Conservation (phyloP, 1,139 yeast species). For the Debaryomyces sp. region DNA sequence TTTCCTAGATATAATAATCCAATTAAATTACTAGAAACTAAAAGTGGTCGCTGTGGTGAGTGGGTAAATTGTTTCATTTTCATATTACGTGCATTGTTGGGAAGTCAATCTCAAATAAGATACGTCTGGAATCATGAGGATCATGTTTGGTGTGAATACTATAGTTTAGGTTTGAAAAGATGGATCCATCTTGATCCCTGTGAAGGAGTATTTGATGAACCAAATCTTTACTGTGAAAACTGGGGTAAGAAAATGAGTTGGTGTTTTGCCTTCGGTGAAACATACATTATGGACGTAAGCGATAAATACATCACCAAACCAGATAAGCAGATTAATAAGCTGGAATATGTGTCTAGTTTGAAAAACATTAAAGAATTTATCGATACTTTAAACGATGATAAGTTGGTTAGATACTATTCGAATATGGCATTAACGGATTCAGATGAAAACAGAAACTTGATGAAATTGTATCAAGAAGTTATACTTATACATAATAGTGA, state of each 20-base stretch:
- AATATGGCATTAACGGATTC: slow-evolving; percentile 29
- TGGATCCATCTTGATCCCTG: slow-evolving; percentile 94
- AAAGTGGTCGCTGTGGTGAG: slow-evolving; percentile 90
- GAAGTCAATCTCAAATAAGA: slow-evolving; percentile 57
- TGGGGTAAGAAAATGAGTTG: slow-evolving; percentile 97
- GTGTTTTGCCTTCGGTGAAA: slow-evolving; percentile 66
- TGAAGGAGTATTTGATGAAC: slow-evolving; percentile 84
- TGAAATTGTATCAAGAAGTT: slow-evolving; percentile 28
- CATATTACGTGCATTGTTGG: slow-evolving; percentile 61
- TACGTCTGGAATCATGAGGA: slow-evolving; percentile 90
- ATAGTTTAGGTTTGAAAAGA: slow-evolving; percentile 56
- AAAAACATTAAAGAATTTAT: slow-evolving; percentile 40
- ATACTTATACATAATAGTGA: slow-evolving; percentile 29
- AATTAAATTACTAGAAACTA: slow-evolving; percentile 56
- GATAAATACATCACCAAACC: slow-evolving; percentile 61
- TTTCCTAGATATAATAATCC: slow-evolving; percentile 83
- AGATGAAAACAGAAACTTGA: slow-evolving; percentile 15
- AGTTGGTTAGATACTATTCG: slow-evolving; percentile 30
- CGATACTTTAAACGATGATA: slow-evolving; percentile 36
- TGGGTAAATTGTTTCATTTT: slow-evolving; percentile 88
- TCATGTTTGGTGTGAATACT: slow-evolving; percentile 96
- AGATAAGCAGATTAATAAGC: slow-evolving; percentile 55
- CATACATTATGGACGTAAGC: slow-evolving; percentile 70
- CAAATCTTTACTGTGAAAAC: slow-evolving; percentile 71
- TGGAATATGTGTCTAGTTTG: slow-evolving; percentile 40